phyloP scores from a whole-genome alignment of 2,329 filamentous ascomycete genomes.

The Ophiostoma montium region DNA sequence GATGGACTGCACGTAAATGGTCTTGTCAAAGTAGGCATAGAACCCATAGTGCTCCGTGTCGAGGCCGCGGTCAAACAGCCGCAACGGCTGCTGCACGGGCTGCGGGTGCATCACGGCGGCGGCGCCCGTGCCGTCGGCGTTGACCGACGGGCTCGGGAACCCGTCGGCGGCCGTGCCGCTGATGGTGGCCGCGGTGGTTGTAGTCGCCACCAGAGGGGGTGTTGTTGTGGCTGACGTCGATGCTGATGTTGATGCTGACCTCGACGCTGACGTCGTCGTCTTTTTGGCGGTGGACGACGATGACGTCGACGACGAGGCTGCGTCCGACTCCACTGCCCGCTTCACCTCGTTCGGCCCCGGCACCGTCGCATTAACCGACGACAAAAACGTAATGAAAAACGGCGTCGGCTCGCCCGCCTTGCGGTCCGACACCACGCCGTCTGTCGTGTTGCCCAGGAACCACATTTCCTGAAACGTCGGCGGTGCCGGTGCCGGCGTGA shows the following conservation, averaged over 20 bases:
- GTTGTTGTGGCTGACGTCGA: not conserved
- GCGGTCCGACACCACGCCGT: conserved; percentile 47
- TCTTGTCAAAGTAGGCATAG: conserved; percentile 81
- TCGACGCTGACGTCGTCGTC: not conserved
- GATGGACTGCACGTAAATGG: conserved; percentile 61
- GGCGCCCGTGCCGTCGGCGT: conserved; percentile 57
- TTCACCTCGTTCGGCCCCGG: conserved; percentile 17
- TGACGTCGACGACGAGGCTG: not conserved
- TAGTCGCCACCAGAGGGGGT: conserved; percentile 8
- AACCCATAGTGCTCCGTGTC: conserved; percentile 83
- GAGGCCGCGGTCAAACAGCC: conserved; percentile 71
- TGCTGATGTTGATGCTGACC: not conserved
- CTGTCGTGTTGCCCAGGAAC: conserved; percentile 78
- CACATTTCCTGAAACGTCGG: conserved; percentile 55
- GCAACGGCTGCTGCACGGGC: conserved; percentile 61
- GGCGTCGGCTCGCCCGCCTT: conserved; percentile 80
- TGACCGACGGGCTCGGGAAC: conserved; percentile 50
- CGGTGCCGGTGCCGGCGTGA: conserved; percentile 39
- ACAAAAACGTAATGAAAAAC: conserved; percentile 68
- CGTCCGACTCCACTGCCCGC: not conserved
- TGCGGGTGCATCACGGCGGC: conserved; percentile 58
- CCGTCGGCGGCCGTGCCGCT: conserved; percentile 18
- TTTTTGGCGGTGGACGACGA: not conserved
- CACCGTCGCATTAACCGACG: conserved; percentile 24
- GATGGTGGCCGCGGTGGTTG: conserved; percentile 1